A percentile compares a stretch with the other conserved stretches of the same genome.
Evolutionary conservation across 148 eudicot genomes (phyloP).

Genomic region (Cornus florida): DNA sequence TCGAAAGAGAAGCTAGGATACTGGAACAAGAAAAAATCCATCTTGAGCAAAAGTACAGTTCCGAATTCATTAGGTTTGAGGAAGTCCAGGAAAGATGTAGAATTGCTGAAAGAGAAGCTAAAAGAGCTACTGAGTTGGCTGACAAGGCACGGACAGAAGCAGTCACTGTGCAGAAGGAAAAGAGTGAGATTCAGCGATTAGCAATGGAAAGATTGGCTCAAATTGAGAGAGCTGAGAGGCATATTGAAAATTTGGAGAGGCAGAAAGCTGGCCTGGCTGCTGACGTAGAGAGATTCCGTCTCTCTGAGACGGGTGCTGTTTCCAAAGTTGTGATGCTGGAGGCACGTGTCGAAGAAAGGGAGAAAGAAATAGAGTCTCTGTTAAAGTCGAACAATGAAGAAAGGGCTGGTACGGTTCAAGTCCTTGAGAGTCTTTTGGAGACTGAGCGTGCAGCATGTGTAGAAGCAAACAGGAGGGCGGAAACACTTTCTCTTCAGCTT

Average conservation of each 20-base stretch:
- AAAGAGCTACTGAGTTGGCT: slow-evolving; percentile 77
- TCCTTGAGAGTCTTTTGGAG: slow-evolving; percentile 69
- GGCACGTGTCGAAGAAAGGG: slow-evolving; percentile 81
- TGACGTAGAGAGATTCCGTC: slow-evolving; percentile 56
- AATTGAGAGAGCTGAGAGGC: slow-evolving; percentile 85
- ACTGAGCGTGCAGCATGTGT: slow-evolving; percentile 74
- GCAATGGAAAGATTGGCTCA: slow-evolving; percentile 77
- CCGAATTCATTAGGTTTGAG: slow-evolving; percentile 73
- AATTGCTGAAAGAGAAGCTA: slow-evolving; percentile 86
- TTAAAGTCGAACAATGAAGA: slow-evolving; percentile 78
- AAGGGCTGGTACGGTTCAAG: slow-evolving; percentile 73
- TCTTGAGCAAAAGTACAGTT: slow-evolving; percentile 73
- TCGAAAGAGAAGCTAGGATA: slow-evolving; percentile 75
- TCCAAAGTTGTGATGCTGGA: slow-evolving; percentile 67
- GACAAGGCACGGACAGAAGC: slow-evolving; percentile 85
- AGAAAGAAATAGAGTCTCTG: slow-evolving; percentile 76
- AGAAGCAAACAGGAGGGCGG: slow-evolving; percentile 85
- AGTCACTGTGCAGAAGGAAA: slow-evolving; percentile 68
- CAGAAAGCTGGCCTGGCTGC: slow-evolving; percentile 45
- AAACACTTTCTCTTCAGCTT: slow-evolving; percentile 72
- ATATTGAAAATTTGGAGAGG: slow-evolving; percentile 61
- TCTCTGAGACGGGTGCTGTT: slow-evolving; percentile 66
- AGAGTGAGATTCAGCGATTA: slow-evolving; percentile 54
- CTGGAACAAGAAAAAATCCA: slow-evolving; percentile 78
- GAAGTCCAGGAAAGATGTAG: slow-evolving; percentile 80